These are phyloP conservation scores for Labyrinthula sp. DNA, from an alignment of 352 stramenopile species.

Conservation along the genomic window DNA sequence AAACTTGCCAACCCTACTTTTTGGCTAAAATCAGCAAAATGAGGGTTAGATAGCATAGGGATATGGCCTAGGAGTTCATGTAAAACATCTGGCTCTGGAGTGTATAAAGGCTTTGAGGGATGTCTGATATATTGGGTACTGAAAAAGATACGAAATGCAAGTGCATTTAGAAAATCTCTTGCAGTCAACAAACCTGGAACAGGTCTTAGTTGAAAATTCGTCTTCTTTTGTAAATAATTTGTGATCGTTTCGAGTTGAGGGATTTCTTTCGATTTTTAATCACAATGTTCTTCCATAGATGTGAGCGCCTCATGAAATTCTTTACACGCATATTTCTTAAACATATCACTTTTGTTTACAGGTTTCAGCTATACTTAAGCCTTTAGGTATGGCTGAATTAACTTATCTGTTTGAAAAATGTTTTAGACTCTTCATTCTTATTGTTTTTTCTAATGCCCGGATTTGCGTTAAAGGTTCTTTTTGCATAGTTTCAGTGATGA, in stretches of 20 bases:
- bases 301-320: slow-evolving; percentile 84
- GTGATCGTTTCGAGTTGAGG: slow-evolving; percentile 74
- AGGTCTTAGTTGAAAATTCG: slow-evolving; percentile 62
- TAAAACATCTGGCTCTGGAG: slow-evolving; percentile 89
- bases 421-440: too few relatives aligned
- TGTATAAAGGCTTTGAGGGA: slow-evolving; percentile 81
- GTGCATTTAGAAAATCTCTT: slow-evolving; percentile 84
- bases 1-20: slow-evolving; percentile 85
- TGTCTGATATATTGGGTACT: slow-evolving; percentile 85
- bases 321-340: slow-evolving; percentile 75
- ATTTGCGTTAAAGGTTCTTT: too few relatives aligned
- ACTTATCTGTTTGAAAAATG: too few relatives aligned
- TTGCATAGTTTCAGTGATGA: too few relatives aligned
- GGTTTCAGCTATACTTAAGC: too few relatives aligned
- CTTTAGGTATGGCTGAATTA: too few relatives aligned
- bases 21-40: slow-evolving; percentile 88
- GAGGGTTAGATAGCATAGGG: slow-evolving; percentile 85
- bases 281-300: slow-evolving; percentile 74
- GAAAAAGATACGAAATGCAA: slow-evolving; percentile 94
- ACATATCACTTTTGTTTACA: too few relatives aligned
- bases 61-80: slow-evolving; percentile 84
- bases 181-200: slow-evolving; percentile 80
- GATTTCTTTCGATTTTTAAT: slow-evolving; percentile 74
- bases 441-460: too few relatives aligned
- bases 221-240: slow-evolving; percentile 71